Conservation (phyloP, 768 basidiomycete species). For the Phaeotremella skinneri region DNA sequence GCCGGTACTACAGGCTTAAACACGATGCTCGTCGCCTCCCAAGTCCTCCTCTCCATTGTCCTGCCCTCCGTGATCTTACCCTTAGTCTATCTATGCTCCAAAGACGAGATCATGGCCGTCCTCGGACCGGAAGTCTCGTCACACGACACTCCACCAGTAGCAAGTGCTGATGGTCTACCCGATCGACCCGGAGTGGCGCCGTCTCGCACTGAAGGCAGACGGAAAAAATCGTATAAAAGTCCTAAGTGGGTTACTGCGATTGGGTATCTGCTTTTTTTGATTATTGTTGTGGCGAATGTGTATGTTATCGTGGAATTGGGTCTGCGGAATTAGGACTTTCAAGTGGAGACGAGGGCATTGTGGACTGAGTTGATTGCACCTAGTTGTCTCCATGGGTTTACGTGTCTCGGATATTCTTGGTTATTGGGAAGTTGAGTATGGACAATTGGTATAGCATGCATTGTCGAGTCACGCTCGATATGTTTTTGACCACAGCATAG, state of each 20-base stretch:
- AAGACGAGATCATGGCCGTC: conserved; percentile 65
- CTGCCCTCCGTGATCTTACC: conserved; percentile 84
- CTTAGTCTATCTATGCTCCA: conserved; percentile 69
- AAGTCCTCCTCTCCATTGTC: conserved; percentile 78
- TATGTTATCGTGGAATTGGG: conserved; percentile 70
- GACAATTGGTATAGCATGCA: too few relatives aligned
- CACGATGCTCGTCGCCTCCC: conserved; percentile 75
- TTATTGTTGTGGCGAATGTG: conserved; percentile 68
- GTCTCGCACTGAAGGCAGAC: conserved; percentile 24
- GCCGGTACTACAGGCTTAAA: conserved; percentile 70
- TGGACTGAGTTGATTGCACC: too few relatives aligned
- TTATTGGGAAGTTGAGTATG: too few relatives aligned
- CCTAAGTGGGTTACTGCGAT: conserved; percentile 54
- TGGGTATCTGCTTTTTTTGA: conserved; percentile 63
- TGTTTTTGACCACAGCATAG: too few relatives aligned
- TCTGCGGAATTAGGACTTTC: conserved; percentile 50
- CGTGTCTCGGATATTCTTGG: too few relatives aligned
- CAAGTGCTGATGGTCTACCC: neutral
- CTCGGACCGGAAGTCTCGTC: conserved; percentile 33
- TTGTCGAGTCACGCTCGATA: too few relatives aligned
- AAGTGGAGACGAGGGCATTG: too few relatives aligned
- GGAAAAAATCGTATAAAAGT: conserved; percentile 48
- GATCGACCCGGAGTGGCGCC: conserved; percentile 6
- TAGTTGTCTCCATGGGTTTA: too few relatives aligned
- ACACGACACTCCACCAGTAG: neutral